Evolutionary conservation across 208 protist genomes (phyloP), one percentile per base, ranked within the genome.

Genomic region (Vickermania ingenoplastis): DNA sequence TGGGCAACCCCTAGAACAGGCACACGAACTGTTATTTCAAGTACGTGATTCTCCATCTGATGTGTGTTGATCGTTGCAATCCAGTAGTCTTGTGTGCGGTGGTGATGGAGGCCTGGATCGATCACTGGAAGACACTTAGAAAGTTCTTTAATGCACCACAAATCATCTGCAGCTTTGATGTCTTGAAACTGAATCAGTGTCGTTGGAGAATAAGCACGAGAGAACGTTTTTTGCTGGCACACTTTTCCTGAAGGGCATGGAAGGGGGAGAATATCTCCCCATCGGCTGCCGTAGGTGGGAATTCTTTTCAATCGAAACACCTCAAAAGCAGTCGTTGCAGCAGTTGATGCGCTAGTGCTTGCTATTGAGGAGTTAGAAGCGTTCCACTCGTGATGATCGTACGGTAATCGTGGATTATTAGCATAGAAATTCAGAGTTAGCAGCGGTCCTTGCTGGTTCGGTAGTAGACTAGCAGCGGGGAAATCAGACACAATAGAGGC

Each of bases 361-460:
- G 13, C 21, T 11, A 55, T n/a, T 55, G 22, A 14, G 7, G 22
- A 55, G 36, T 17, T n/a, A 7, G 36, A 7, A n/a, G 36, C 36
- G 17, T 17, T 45, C 36, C 36, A 55, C 51, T 22, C 7, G 21
- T 27, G 13, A 25, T 22, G 51, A n/a, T 27, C n/a, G 53, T 67
- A 76, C 54, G 60, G 41, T 28, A 59, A 49, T n/a, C 59, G 52
- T 29, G 71, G 71, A 57, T 91, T 75, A 60, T 80, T 83, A 24
- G 56, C 75, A 51, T 82, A 91, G 28, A 91, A 72, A 41, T 79
- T 77, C 31, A 91, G 65, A 14, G 79, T 81, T 3, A 87, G 75
- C 41, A 86, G 41, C 41, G 78, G 79, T 1, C 79, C 77, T 11
- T 2, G 53, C 30, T 21, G 52, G 5, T 48, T 50, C 7, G 41